Evolutionary conservation across 345 rosid genomes (phyloP).

Genomic region (Syzygium aromaticum): DNA sequence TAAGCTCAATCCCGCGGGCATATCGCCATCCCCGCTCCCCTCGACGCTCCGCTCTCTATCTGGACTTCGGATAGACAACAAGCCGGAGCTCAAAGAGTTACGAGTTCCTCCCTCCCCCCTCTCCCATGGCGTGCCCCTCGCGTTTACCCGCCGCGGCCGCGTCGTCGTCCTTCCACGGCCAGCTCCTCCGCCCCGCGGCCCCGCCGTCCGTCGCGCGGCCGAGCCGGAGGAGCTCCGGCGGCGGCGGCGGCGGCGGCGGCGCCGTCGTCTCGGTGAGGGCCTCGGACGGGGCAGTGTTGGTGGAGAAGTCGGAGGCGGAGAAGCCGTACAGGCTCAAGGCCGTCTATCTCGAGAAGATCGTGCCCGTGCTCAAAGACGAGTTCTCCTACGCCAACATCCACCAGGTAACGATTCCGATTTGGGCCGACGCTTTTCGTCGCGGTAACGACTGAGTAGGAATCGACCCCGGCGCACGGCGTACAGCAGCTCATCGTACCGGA

Average conservation of each 20-base stretch:
- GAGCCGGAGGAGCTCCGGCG: slow-evolving; percentile 14
- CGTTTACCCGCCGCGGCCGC: slow-evolving; percentile 45
- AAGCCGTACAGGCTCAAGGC: slow-evolving; percentile 56
- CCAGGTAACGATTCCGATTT: slow-evolving; percentile 31
- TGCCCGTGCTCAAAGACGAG: slow-evolving; percentile 79
- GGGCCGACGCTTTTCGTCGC: neutral
- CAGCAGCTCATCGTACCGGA: neutral
- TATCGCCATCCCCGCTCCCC: neutral
- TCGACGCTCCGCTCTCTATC: neutral
- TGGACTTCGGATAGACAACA: neutral
- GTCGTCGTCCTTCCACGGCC: slow-evolving; percentile 52
- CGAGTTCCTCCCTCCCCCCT: neutral
- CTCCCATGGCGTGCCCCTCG: slow-evolving; percentile 17
- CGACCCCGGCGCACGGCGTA: neutral
- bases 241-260: slow-evolving; percentile 12
- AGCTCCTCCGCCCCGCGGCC: slow-evolving; percentile 22
- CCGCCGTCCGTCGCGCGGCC: slow-evolving; percentile 22
- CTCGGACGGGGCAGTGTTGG: slow-evolving; percentile 44
- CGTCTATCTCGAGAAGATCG: slow-evolving; percentile 66
- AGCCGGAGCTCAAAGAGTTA: neutral
- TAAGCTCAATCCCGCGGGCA: neutral
- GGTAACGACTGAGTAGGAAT: neutral
- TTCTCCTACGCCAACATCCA: slow-evolving; percentile 70
- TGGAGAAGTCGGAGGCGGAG: slow-evolving; percentile 78
- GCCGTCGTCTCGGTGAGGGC: slow-evolving; percentile 44